Conservation (phyloP, 1,284 basidiomycete genomes). For the Tausonia pullulans region DNA sequence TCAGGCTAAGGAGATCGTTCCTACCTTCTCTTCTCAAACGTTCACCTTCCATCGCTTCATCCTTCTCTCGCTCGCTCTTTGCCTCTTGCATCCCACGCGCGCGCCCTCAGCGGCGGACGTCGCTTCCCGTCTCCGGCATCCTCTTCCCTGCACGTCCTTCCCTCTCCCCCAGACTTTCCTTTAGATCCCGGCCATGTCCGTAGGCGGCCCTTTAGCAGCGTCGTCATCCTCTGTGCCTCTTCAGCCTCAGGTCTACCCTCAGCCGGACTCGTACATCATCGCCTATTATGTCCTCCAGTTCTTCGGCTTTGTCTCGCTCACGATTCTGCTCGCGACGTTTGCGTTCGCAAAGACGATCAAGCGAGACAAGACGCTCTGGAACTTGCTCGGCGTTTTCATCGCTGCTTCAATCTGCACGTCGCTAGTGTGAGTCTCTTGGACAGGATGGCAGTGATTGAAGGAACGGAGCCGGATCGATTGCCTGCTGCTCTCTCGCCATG, state of each 20-base stretch:
- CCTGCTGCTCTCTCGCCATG: neutral
- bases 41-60: neutral
- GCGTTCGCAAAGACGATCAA: neutral
- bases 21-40: neutral
- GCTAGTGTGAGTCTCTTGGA: neutral
- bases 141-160: neutral
- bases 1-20: too few relatives aligned
- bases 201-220: too few relatives aligned
- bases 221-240: neutral
- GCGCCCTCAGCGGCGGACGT: neutral
- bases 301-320: neutral
- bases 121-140: neutral
- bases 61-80: neutral
- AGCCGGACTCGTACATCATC: neutral
- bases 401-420: neutral
- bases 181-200: neutral
- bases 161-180: neutral
- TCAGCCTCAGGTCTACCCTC: neutral
- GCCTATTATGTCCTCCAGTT: constrained; percentile 1
- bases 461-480: neutral
- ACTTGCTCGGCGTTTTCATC: neutral
- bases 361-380: constrained; percentile 4
- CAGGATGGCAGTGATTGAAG: neutral
- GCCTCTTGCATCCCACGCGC: too few relatives aligned
- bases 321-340: neutral